Evolutionary conservation across 805 yeast species (phyloP), one percentile per base, ranked within the genome.

Genomic region (Starmerella riodocensis): DNA sequence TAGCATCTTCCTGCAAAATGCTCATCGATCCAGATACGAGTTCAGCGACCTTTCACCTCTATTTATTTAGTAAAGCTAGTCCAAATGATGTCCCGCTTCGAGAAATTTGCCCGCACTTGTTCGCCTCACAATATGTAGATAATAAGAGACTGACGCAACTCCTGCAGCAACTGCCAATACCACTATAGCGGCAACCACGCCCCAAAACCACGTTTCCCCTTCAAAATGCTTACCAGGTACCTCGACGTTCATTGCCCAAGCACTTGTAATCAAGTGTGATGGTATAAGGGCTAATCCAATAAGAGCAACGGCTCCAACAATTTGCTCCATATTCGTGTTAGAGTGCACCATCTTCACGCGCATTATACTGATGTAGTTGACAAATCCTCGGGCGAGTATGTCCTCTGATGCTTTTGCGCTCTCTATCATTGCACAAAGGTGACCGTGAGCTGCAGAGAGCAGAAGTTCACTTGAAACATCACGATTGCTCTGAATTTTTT

Each of bases 261-360:
- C 36, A 23, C 41, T 38, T 17, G 41, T 32, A 21, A 38, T 17
- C 6, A 38, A 7, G 17, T 38, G 41, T 21, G 41, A 38, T 16
- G 41, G 41, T 11, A 38, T 25, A 28, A 38, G 21, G 3, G 34
- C 32, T 3, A 38, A 32, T 6, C 41, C 36, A 18, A 32, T 16
- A 13, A 38, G 23, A 4, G 36, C 36, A 13, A 32, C 41, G 2
- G 32, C 27, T 12, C 36, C 41, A 5, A 32, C 36, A 16, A 38
- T 29, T 14, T 32, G 36, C 32, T 38, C 41, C 41, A 38, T 38
- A 18, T 22, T 32, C 17, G 28, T 32, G 29, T 38, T 38, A 9
- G 36, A 38, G 36, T 38, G 41, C 7, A 38, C 41, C 36, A 38
- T 27, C 16, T 32, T 31, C 18, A 38, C 41, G 5, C 41, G 41